Percentiles rank a stretch among this genome's conserved stretches.
Conservation (phyloP, 371 early-diverging fungal genomes). For the Haplosporangium sp. region DNA sequence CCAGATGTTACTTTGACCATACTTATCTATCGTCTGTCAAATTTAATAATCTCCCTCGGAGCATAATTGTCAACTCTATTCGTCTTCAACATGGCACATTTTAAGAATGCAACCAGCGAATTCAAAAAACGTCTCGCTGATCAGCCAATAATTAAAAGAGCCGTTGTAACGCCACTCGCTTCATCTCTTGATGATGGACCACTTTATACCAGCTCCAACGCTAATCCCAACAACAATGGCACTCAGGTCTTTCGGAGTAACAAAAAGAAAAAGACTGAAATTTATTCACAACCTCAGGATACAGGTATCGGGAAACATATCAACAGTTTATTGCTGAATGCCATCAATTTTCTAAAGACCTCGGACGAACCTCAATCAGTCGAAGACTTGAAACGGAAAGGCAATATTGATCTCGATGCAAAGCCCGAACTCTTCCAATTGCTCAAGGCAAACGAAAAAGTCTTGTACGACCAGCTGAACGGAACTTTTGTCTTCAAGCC, state of each 20-base stretch:
- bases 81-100: conserved; percentile 18
- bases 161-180: conserved; percentile 26
- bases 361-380: conserved; percentile 73
- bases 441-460: conserved; percentile 73
- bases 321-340: conserved; percentile 72
- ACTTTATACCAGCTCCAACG: conserved; percentile 34
- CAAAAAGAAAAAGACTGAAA: conserved; percentile 55
- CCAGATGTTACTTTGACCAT: no score
- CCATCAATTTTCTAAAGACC: conserved; percentile 70
- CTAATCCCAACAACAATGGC: conserved; percentile 45
- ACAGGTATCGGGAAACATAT: conserved; percentile 70
- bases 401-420: conserved; percentile 69
- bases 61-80: not conserved
- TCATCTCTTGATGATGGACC: conserved; percentile 29
- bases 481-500: conserved; percentile 84
- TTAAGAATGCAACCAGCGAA: conserved; percentile 40
- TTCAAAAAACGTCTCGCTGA: conserved; percentile 62
- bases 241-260: conserved; percentile 25
- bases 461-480: conserved; percentile 67
- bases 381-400: conserved; percentile 70
- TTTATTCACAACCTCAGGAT: conserved; percentile 70
- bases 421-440: conserved; percentile 69
- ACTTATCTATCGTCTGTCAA: no score
- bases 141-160: conserved; percentile 60
- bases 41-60: not conserved